phyloP scores from a whole-genome alignment of 768 basidiomycete genomes.

The Suillus placidus region DNA sequence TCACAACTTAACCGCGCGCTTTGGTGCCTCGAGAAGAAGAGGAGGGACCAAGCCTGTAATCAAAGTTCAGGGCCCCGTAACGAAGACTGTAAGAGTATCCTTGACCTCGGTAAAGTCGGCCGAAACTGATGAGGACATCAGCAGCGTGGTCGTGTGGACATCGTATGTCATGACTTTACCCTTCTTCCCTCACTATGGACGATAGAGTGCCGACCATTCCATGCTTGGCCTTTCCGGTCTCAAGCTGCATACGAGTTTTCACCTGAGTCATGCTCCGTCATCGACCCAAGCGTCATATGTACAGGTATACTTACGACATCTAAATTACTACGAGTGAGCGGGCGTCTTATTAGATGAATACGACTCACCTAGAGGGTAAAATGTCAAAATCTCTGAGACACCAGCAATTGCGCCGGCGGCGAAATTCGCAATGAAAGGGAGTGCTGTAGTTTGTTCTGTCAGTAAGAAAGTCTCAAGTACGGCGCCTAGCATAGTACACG shows the following conservation, averaged over 20 bases:
- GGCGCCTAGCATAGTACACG: background rate
- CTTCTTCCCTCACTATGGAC: conserved; percentile 87
- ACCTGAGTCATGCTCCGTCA: conserved; percentile 53
- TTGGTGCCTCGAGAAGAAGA: conserved; percentile 93
- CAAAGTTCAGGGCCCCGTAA: background rate
- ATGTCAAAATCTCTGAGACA: conserved; percentile 78
- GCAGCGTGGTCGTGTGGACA: conserved; percentile 22
- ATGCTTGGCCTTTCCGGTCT: conserved; percentile 72
- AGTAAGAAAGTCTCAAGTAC: conserved; percentile 9
- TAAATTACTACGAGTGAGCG: conserved; percentile 30
- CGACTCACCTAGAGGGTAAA: conserved; percentile 83
- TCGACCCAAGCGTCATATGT: conserved; percentile 1
- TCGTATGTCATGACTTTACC: conserved; percentile 51
- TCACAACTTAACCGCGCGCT: conserved; percentile 95
- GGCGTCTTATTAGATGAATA: background rate
- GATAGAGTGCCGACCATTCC: conserved; percentile 84
- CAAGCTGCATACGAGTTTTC: conserved; percentile 98
- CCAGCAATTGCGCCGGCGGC: conserved; percentile 96
- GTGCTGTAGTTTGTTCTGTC: conserved; percentile 49
- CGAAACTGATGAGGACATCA: conserved; percentile 48
- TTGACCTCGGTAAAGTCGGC: conserved; percentile 86
- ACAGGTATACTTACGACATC: conserved; percentile 74
- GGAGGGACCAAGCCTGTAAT: conserved; percentile 86
- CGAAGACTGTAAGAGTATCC: conserved; percentile 2
- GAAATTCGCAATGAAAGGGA: conserved; percentile 89